Evolutionary conservation across 768 basidiomycete genomes (phyloP), one percentile per base, ranked within the genome.

Genomic region (Pleurotus sapidus): DNA sequence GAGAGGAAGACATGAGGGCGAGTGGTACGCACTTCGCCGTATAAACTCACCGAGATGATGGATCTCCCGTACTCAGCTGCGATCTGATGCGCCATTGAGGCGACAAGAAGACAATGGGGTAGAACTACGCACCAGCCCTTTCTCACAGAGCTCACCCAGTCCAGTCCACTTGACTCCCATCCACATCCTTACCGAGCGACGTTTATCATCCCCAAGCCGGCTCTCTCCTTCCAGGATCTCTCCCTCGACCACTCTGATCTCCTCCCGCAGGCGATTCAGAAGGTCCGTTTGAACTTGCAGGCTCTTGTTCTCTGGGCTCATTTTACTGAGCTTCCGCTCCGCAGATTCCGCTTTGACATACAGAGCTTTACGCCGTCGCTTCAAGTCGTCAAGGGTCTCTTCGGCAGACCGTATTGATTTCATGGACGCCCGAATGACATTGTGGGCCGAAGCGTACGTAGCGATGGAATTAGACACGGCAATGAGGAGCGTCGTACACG

Each of bases 91-190:
- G 23, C 9, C 46, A 23, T 56, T 25, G 60, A 51, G 58, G 23
- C 25, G 20, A 48, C 11, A 23, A 24, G 38, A 12, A 37, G 4
- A 18, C 2, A 25, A 18, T 47, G 34, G 55, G 54, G 42, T 11
- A 5, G 15, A 42, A 45, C 42, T 3, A 71, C 81, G 39, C 43
- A 85, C 80, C 40, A 66, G 73, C 56, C 91, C 89, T 71, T 92
- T 95, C 73, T 95, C 90, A 54, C 87, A 89, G 57, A 84, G 86
- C 69, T 97, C 95, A 46, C 87, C 70, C 45, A 96, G 71, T 5
- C 91, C 94, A 20, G 92, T 93, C 66, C 95, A 95, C 74, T 96
- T 95, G 64, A 91, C 72, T 1, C 83, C 82, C 82, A 96, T 84
- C 74, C 86, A 90, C 43, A 80, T 75, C 60, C 82, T 84, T 2